Base-by-base conservation (phyloP, 352 stramenopile genomes). In the Phytophthora pluvialis region DNA sequence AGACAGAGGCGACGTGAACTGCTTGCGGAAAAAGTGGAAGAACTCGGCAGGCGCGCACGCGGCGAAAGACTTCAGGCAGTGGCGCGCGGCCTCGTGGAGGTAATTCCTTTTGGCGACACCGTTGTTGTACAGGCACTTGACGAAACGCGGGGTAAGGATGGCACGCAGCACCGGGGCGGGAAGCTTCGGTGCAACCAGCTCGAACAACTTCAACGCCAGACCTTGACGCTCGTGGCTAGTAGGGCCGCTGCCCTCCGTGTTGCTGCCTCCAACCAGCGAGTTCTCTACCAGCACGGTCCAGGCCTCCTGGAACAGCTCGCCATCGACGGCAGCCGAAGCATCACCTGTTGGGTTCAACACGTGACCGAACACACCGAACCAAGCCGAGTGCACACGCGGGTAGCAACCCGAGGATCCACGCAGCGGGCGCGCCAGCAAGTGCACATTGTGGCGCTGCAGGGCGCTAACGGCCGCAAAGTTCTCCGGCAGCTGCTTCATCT, bases 71-170 rank as follows among this genome's bases (percentile, higher is more conserved):
- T 89, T 80, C 38, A 96, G 60, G 38, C 73, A 86, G 64, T 91
- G 81, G 48, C 78, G 74, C 18, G 86, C 88, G 39, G 88, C 88
- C 18, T 89, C 86, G 62, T 96, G 84, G 45, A 96, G 64, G 53
- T 93, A 93, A 59, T 89, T 94, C 63, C 86, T 91, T 68, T 88
- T 90, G 42, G 78, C 78, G 3, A 90, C 78, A 38, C 81, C 77
- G 58, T 96, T 96, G 58, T 86, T 90, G 73, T 89, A 93, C 26
- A 96, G 66, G 31, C 84, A 91, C 72, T 86, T 91, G 73, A 96
- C 83, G 10, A 96, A 79, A 31, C 84, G 78, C 8, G 84, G 86
- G 35, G 86, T 94, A 7, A 96, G 70, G 33, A 91, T 86, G 5
- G 83, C 65, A 31, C 80, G 78, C 16, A 94, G 49, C 28, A 89